These are phyloP conservation scores for Boletus sp. DNA, from an alignment of 768 basidiomycete genomes.

Conservation along the genomic window DNA sequence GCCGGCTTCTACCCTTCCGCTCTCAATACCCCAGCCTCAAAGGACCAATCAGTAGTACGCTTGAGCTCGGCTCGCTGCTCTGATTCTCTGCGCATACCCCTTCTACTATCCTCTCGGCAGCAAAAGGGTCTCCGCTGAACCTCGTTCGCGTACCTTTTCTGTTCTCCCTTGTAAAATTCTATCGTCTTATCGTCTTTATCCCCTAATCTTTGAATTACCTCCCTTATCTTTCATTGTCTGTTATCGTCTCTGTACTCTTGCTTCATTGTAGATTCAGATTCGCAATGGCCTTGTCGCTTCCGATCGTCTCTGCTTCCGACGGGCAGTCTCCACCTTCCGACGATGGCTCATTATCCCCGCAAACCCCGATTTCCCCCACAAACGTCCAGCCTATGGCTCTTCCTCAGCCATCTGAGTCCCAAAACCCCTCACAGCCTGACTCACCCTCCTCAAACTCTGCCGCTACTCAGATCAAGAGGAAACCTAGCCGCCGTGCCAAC, in stretches of 20 bases:
- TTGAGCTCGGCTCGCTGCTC: constrained; percentile 71
- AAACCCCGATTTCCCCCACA: constrained; percentile 48
- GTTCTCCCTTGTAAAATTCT: constrained; percentile 26
- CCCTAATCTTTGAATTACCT: constrained; percentile 16
- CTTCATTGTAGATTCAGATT: constrained; percentile 15
- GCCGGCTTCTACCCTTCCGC: constrained; percentile 70
- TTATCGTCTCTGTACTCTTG: constrained; percentile 9
- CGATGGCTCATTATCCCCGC: constrained; percentile 44
- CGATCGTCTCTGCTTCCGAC: constrained; percentile 37
- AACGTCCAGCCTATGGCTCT: constrained; percentile 36
- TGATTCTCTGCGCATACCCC: constrained; percentile 28
- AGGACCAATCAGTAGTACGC: constrained; percentile 49
- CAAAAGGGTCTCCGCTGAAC: constrained; percentile 42
- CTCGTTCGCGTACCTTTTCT: constrained; percentile 43
- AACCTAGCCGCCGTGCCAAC: constrained; percentile 86
- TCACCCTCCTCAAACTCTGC: constrained; percentile 25
- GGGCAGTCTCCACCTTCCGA: constrained; percentile 42
- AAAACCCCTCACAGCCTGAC: constrained; percentile 20
- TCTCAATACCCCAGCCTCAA: constrained; percentile 32
- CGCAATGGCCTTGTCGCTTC: constrained; percentile 39
- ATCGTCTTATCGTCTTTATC: constrained; percentile 12
- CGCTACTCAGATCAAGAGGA: constrained; percentile 60
- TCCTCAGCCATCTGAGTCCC: constrained; percentile 27
- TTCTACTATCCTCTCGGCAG: constrained; percentile 15
- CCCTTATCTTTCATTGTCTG: background rate